Evolutionary conservation across 78 protist genomes (phyloP).

Genomic region (Anaeramoeba flamelloides): DNA sequence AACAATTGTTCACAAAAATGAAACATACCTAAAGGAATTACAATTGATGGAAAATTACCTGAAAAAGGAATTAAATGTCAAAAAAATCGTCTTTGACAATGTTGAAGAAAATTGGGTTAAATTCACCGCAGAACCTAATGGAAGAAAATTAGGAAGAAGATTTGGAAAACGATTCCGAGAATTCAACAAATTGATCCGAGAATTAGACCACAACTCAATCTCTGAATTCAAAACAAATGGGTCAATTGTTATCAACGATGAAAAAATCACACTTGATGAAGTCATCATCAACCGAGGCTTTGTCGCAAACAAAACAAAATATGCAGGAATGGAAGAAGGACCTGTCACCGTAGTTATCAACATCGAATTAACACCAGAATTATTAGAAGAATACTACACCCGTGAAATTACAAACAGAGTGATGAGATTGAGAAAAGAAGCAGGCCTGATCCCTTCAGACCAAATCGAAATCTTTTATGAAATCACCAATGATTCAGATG

Average conservation of each 20-base stretch:
- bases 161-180: constrained; percentile 6
- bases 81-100: constrained; percentile 4
- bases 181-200: too few species aligned
- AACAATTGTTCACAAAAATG: constrained; percentile 17
- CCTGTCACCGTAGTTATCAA: constrained; percentile 51
- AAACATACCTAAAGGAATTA: constrained; percentile 30
- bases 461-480: constrained; percentile 19
- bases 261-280: too few species aligned
- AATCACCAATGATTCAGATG: too few species aligned
- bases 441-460: constrained; percentile 24
- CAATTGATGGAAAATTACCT: constrained; percentile 33
- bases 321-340: too few species aligned
- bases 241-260: too few species aligned
- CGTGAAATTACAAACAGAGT: constrained; percentile 58
- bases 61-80: constrained; percentile 24
- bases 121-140: not conserved
- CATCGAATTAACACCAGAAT: constrained; percentile 11
- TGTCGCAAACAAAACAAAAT: too few species aligned
- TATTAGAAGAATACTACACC: constrained; percentile 44
- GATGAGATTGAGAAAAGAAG: constrained; percentile 74
- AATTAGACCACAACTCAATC: too few species aligned
- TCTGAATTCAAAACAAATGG: too few species aligned
- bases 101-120: constrained; percentile 10
- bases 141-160: constrained; percentile 4
- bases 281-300: too few species aligned